Evolutionary conservation across 306 rosid species (phyloP).

Genomic region (Lagenaria siceraria): DNA sequence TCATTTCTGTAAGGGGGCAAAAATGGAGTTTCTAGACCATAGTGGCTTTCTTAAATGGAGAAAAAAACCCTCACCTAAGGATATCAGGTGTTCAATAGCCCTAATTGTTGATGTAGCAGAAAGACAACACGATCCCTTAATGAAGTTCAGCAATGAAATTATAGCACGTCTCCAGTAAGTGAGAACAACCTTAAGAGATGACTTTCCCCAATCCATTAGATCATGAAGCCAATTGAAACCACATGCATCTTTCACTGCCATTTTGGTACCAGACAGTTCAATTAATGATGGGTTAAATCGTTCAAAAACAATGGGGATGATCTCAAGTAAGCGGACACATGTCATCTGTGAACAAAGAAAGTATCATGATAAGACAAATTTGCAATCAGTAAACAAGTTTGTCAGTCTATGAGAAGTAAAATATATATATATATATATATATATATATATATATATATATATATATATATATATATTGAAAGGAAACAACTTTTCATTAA

Average conservation of each 20-base stretch:
- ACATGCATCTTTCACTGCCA: constrained; percentile 19
- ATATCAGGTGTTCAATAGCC: constrained; percentile 55
- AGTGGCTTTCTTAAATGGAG: neutral
- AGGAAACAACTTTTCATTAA: too few species aligned
- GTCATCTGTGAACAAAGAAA: constrained; percentile 69
- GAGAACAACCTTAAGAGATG: constrained; percentile 67
- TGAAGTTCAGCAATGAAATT: constrained; percentile 42
- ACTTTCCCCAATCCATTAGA: constrained; percentile 87
- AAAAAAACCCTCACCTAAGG: constrained; percentile 40
- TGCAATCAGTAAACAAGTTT: neutral
- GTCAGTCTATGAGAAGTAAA: neutral
- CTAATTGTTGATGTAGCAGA: constrained; percentile 30
- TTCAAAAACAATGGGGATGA: constrained; percentile 64
- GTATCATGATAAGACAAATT: neutral
- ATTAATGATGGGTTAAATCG: constrained; percentile 21
- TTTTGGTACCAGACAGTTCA: constrained; percentile 22
- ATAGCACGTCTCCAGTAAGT: constrained; percentile 78
- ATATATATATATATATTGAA: too few species aligned
- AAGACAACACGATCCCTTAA: constrained; percentile 40
- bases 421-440: too few species aligned
- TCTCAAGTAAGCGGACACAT: constrained; percentile 87
- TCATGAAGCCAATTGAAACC: constrained; percentile 69
- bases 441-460: too few species aligned
- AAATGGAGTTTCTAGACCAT: neutral
- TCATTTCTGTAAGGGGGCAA: neutral